phyloP scores from a whole-genome alignment of 1,284 basidiomycete species.

The Rhodotorula sp. region DNA sequence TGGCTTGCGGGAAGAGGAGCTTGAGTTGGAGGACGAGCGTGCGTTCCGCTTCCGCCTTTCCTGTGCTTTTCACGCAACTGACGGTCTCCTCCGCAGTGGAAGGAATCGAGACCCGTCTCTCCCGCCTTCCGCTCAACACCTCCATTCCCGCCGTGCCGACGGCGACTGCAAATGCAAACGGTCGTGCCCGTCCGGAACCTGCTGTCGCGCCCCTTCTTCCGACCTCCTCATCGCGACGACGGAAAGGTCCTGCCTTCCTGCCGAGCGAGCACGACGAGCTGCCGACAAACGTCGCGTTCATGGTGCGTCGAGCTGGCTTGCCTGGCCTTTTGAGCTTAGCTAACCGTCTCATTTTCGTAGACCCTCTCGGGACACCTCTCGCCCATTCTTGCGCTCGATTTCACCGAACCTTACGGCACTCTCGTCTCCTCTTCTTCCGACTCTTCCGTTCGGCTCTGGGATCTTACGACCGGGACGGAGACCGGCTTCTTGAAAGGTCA shows the following conservation, averaged over 20 bases:
- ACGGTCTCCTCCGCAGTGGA: constrained; percentile 59
- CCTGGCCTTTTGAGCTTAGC: not conserved
- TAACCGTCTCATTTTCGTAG: constrained; percentile 51
- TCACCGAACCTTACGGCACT: constrained; percentile 93
- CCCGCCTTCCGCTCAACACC: constrained; percentile 13
- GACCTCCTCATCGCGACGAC: constrained; percentile 59
- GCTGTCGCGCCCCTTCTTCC: constrained; percentile 24
- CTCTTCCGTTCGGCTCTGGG: constrained; percentile 73
- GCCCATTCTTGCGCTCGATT: constrained; percentile 85
- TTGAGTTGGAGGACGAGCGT: constrained; percentile 94
- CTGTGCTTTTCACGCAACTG: not conserved
- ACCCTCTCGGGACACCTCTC: constrained; percentile 76
- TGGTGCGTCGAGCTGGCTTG: constrained; percentile 60
- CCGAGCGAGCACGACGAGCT: constrained; percentile 97
- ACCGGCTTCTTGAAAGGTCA: constrained; percentile 71
- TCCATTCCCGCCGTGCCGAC: not conserved
- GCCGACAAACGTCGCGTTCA: constrained; percentile 91
- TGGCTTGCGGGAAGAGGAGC: constrained; percentile 86
- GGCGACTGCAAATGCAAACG: not conserved
- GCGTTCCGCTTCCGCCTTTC: constrained; percentile 46
- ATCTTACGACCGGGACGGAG: constrained; percentile 67
- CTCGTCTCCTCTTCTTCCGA: constrained; percentile 72
- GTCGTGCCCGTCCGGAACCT: not conserved
- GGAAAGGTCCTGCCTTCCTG: constrained; percentile 88
- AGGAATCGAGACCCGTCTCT: constrained; percentile 64